Evolutionary conservation across 306 rosid genomes (phyloP), one percentile per base, ranked within the genome.

Genomic region (Inga laurina): DNA sequence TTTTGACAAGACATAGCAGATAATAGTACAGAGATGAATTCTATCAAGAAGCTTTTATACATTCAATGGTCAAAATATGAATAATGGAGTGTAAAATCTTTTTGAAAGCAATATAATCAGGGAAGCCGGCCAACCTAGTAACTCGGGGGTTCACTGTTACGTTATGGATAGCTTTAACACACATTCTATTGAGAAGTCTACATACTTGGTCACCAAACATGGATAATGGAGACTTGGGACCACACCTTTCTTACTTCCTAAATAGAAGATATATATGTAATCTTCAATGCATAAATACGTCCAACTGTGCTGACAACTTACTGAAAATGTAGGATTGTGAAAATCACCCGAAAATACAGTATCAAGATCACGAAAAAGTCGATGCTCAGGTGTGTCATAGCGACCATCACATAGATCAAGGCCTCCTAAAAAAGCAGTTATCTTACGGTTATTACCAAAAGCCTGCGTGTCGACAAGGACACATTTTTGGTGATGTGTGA

Each of bases 351-450:
- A 4, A 81, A 90, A 94, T 66, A 87, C 88, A 79, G 95, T 90
- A 85, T 88, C 82, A 56, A 94, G 95, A 82, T 86, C 91, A 76
- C 64, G 97, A 84, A 92, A 96, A 24, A 96, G 89, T 34, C 97
- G 90, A 89, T 96, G 99, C 88, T 94, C 90, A 7, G 99, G 98
- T 4, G 99, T 96, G 87, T 94, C 99, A 76, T 94, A 96, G n/a
- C 99, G 97, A 83, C 98, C 99, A 82, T 94, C 97, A 86, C 99
- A 96, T 21, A 94, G 84, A 88, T 96, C 99, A 83, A 96, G 91
- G 79, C 99, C 99, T 86, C 99, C 99, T 71, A 92, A 39, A 90
- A 96, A 96, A 76, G 97, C 83, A 79, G 99, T 91, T 83, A 96
- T 86, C 91, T 87, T 96, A 34, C 99, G 87, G 74, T 92, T 74